Evolutionary conservation across 768 basidiomycete genomes (phyloP).

Genomic region (Cyclocybe aegerita): DNA sequence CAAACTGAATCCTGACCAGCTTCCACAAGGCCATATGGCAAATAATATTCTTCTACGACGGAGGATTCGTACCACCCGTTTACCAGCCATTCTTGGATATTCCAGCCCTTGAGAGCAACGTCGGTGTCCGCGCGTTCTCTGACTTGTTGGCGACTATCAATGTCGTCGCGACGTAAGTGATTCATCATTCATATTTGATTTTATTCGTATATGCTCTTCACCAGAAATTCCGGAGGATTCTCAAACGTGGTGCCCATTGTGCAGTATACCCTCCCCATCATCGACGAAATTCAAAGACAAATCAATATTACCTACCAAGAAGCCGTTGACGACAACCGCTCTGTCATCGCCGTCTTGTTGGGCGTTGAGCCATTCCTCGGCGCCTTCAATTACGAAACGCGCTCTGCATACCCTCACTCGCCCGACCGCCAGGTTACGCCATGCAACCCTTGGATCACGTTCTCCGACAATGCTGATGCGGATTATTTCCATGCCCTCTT

Average conservation of each 20-base stretch:
- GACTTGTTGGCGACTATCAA: slow-evolving; percentile 2
- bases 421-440: slow-evolving; percentile 2
- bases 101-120: not conserved
- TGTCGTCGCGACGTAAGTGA: slow-evolving; percentile 2
- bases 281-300: slow-evolving; percentile 1
- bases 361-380: slow-evolving; percentile 39
- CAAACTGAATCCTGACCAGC: not conserved
- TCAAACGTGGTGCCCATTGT: slow-evolving; percentile 2
- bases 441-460: slow-evolving; percentile 2
- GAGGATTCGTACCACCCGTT: not conserved
- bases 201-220: not conserved
- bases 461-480: not conserved
- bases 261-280: slow-evolving; percentile 4
- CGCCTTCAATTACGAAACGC: not conserved
- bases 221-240: not conserved
- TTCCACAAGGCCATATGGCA: slow-evolving; percentile 2
- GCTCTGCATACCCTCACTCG: slow-evolving; percentile 12
- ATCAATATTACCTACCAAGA: slow-evolving; percentile 2
- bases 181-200: not conserved
- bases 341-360: slow-evolving; percentile 25
- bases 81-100: slow-evolving; percentile 8
- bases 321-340: slow-evolving; percentile 24
- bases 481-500: not conserved
- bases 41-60: slow-evolving; percentile 4
- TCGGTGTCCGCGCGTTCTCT: slow-evolving; percentile 2